Evolutionary conservation across 1,139 yeast genomes (phyloP).

Genomic region (Hansenula sp.): DNA sequence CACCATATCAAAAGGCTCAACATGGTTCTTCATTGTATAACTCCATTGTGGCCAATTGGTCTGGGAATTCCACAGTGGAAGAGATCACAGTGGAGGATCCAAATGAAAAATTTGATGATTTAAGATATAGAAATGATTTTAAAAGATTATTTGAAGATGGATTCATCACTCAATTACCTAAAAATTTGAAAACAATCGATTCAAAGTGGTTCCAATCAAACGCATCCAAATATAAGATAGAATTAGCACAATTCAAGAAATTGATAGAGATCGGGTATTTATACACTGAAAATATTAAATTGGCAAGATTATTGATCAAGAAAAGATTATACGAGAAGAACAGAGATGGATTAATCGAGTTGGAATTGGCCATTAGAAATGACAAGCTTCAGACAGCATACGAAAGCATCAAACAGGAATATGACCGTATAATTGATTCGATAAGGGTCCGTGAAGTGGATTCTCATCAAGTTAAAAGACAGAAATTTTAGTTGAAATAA

Average conservation of each 20-base stretch:
- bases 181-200: conserved; percentile 29
- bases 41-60: conserved; percentile 52
- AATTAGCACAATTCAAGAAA: conserved; percentile 73
- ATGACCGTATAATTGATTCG: conserved; percentile 41
- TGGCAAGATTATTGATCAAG: conserved; percentile 58
- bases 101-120: conserved; percentile 85
- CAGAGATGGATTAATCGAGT: conserved; percentile 65
- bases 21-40: conserved; percentile 70
- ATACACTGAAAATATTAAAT: conserved; percentile 29
- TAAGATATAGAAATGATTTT: conserved; percentile 82
- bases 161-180: conserved; percentile 24
- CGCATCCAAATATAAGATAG: conserved; percentile 50
- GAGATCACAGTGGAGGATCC: conserved; percentile 96
- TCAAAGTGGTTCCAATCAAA: conserved; percentile 41
- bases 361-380: conserved; percentile 57
- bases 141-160: conserved; percentile 39
- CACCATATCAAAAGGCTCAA: conserved; percentile 69
- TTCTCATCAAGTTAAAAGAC: neutral
- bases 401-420: conserved; percentile 64
- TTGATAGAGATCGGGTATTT: conserved; percentile 72
- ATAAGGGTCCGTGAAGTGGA: conserved; percentile 9
- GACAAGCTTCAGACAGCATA: conserved; percentile 79
- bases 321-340: conserved; percentile 72
- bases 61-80: conserved; percentile 44
- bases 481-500: neutral